phyloP scores from a whole-genome alignment of 2,329 filamentous ascomycete species.

The Helotiales sp. region DNA sequence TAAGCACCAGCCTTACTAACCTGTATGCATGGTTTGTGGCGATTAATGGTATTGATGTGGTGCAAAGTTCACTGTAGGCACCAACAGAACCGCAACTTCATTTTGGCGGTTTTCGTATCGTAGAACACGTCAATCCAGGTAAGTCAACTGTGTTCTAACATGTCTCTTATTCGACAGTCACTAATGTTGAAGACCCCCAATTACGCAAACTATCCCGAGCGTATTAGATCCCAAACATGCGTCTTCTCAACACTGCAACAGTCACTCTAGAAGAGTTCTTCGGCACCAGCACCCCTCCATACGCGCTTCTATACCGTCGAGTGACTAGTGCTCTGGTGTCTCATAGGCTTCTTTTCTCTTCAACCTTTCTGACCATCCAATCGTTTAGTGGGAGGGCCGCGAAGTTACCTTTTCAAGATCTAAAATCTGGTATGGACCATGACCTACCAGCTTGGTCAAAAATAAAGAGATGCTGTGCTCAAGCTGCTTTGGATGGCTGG shows the following conservation, averaged over 20 bases:
- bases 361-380: neutral
- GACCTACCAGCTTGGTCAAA: neutral
- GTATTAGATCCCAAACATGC: too few species aligned
- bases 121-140: neutral
- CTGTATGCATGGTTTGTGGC: neutral
- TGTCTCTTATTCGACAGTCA: too few species aligned
- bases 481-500: neutral
- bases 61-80: neutral
- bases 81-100: neutral
- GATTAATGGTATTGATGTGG: neutral
- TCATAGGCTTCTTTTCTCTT: neutral
- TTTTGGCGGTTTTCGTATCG: neutral
- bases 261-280: conserved; percentile 6
- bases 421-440: neutral
- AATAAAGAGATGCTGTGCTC: neutral
- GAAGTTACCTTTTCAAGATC: conserved; percentile 9
- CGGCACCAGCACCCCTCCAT: neutral
- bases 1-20: neutral
- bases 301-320: neutral
- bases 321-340: neutral
- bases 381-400: neutral
- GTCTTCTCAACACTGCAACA: neutral
- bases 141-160: neutral
- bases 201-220: too few species aligned
- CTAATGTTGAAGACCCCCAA: too few species aligned